phyloP scores from a whole-genome alignment of 2,329 filamentous ascomycete species.

The Parastagonospora nodorum region DNA sequence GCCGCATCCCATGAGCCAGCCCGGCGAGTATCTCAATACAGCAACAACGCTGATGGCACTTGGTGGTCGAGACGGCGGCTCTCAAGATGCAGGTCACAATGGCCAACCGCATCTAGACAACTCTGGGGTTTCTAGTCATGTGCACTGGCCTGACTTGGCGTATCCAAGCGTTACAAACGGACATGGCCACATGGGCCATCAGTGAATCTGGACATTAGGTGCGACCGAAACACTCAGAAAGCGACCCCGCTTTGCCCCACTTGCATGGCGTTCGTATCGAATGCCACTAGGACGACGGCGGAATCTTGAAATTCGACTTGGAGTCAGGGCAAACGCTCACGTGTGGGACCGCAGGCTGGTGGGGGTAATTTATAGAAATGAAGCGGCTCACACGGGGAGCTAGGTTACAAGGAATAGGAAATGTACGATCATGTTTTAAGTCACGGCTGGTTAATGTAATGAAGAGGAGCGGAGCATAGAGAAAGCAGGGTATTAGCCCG shows the following conservation, averaged over 20 bases:
- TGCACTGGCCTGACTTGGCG: slow-evolving; percentile 39
- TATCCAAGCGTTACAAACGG: slow-evolving; percentile 31
- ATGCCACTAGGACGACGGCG: background rate
- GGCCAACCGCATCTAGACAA: slow-evolving; percentile 25
- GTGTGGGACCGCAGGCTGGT: background rate
- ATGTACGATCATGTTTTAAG: too few species aligned
- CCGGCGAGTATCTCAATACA: slow-evolving; percentile 44
- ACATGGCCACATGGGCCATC: slow-evolving; percentile 20
- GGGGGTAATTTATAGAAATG: slow-evolving; percentile 12
- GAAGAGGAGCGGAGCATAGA: too few species aligned
- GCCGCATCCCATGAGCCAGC: slow-evolving; percentile 23
- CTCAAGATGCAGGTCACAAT: slow-evolving; percentile 24
- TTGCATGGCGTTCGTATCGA: background rate
- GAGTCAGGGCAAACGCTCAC: slow-evolving; percentile 8
- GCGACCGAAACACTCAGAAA: background rate
- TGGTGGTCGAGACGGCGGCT: slow-evolving; percentile 33
- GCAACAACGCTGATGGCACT: slow-evolving; percentile 48
- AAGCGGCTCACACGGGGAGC: slow-evolving; percentile 1
- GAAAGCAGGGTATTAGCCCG: too few species aligned
- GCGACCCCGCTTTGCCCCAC: background rate
- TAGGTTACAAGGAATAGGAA: background rate
- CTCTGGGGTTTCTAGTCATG: slow-evolving; percentile 22
- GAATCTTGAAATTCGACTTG: slow-evolving; percentile 1
- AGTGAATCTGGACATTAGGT: slow-evolving; percentile 8
- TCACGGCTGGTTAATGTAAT: too few species aligned